Conservation (phyloP, 257 asterid genomes). For the Capsicum pubescens region DNA sequence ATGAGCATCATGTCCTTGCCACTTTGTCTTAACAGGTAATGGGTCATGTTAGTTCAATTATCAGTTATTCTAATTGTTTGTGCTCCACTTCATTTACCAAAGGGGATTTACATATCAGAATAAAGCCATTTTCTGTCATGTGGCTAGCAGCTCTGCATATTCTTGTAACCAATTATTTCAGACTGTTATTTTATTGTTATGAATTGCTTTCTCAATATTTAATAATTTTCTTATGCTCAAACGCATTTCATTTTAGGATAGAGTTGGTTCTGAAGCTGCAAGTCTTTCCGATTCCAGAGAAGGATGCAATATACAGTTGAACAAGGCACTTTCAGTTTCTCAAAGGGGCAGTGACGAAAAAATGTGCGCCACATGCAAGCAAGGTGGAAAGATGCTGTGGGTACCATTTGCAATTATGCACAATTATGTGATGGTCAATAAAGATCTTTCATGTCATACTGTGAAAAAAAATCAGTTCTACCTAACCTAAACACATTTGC, state of each 20-base stretch:
- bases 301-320: constrained; percentile 32
- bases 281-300: constrained; percentile 40
- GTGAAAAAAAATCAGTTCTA: constrained; percentile 12
- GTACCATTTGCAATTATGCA: constrained; percentile 54
- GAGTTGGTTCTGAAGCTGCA: constrained; percentile 55
- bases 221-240: constrained; percentile 29
- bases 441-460: constrained; percentile 1
- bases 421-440: not conserved
- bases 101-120: constrained; percentile 20
- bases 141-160: constrained; percentile 15
- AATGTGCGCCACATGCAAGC: constrained; percentile 58
- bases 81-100: constrained; percentile 22
- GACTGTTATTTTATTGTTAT: constrained; percentile 21
- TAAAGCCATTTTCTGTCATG: constrained; percentile 17
- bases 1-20: constrained; percentile 17
- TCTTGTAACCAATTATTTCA: not conserved
- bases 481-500: not conserved
- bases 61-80: constrained; percentile 18
- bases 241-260: constrained; percentile 57
- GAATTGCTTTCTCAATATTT: constrained; percentile 14
- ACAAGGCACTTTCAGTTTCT: constrained; percentile 42
- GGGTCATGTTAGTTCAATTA: not conserved
- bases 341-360: constrained; percentile 40
- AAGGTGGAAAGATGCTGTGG: constrained; percentile 71
- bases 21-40: constrained; percentile 22